phyloP scores from a whole-genome alignment of 2,329 filamentous ascomycete genomes.

The Colletotrichum simmondsii region DNA sequence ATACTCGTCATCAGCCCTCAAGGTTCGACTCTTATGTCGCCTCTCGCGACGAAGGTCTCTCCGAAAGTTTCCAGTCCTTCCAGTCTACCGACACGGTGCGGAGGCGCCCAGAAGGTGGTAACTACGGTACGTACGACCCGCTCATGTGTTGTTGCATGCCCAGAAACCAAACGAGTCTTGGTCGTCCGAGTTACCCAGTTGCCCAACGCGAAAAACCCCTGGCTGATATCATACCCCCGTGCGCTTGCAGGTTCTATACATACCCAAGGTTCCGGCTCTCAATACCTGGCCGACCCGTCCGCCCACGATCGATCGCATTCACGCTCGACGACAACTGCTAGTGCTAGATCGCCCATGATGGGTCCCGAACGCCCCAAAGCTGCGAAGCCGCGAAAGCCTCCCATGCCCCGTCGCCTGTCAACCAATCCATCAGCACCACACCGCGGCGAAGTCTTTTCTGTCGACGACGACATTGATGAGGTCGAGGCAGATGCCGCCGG shows the following conservation, averaged over 20 bases:
- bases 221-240: slow-evolving; percentile 24
- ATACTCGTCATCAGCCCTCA: slow-evolving; percentile 55
- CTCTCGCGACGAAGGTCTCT: slow-evolving; percentile 55
- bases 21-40: slow-evolving; percentile 47
- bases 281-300: slow-evolving; percentile 47
- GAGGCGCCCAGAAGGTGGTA: slow-evolving; percentile 62
- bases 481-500: slow-evolving; percentile 73
- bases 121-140: slow-evolving; percentile 62
- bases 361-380: slow-evolving; percentile 60
- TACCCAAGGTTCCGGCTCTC: slow-evolving; percentile 33
- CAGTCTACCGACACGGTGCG: slow-evolving; percentile 71
- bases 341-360: slow-evolving; percentile 58
- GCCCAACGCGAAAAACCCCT: slow-evolving; percentile 18
- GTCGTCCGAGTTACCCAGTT: slow-evolving; percentile 28
- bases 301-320: slow-evolving; percentile 52
- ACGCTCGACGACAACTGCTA: slow-evolving; percentile 46
- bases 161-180: slow-evolving; percentile 29
- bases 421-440: slow-evolving; percentile 78
- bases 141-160: slow-evolving; percentile 20
- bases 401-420: slow-evolving; percentile 78
- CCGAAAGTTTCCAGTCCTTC: slow-evolving; percentile 68
- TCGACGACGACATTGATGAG: slow-evolving; percentile 87
- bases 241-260: slow-evolving; percentile 33
- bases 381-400: slow-evolving; percentile 74
- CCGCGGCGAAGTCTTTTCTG: slow-evolving; percentile 88